These are phyloP conservation scores for Flaveria brownii DNA, from an alignment of 129 eudicot species.

Conservation along the genomic window DNA sequence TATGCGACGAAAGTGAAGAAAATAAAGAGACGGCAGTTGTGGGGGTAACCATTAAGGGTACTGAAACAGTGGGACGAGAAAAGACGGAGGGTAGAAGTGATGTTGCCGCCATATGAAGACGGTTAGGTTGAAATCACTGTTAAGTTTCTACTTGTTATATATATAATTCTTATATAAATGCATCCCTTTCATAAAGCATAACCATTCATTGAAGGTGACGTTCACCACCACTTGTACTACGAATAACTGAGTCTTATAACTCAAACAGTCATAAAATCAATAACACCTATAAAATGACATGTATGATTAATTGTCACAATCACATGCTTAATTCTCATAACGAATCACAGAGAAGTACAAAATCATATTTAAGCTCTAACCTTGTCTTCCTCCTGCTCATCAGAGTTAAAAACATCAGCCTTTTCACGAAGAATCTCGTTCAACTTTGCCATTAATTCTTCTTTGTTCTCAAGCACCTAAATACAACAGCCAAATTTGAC, in stretches of 20 bases:
- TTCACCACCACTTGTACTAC: background rate
- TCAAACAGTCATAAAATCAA: background rate
- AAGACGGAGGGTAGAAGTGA: too few species aligned
- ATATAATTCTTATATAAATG: background rate
- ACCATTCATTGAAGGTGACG: background rate
- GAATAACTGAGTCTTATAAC: background rate
- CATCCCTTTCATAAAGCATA: background rate
- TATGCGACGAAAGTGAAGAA: too few species aligned
- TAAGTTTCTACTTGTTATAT: too few species aligned
- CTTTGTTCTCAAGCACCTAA: slow-evolving; percentile 76
- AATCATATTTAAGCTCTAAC: slow-evolving; percentile 37
- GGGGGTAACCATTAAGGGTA: too few species aligned
- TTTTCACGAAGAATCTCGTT: slow-evolving; percentile 77
- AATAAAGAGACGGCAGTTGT: too few species aligned
- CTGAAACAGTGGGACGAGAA: too few species aligned
- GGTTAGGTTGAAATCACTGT: too few species aligned
- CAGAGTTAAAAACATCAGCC: slow-evolving; percentile 69
- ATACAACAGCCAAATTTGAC: slow-evolving; percentile 5
- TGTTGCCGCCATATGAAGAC: too few species aligned
- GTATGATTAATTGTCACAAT: background rate
- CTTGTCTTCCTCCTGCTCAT: slow-evolving; percentile 85
- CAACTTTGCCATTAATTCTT: slow-evolving; percentile 73
- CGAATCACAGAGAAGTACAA: background rate
- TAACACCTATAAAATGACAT: background rate
- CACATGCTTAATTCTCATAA: background rate